Conservation (phyloP, 1,284 basidiomycete genomes). For the Laetiporus sulphureus region DNA sequence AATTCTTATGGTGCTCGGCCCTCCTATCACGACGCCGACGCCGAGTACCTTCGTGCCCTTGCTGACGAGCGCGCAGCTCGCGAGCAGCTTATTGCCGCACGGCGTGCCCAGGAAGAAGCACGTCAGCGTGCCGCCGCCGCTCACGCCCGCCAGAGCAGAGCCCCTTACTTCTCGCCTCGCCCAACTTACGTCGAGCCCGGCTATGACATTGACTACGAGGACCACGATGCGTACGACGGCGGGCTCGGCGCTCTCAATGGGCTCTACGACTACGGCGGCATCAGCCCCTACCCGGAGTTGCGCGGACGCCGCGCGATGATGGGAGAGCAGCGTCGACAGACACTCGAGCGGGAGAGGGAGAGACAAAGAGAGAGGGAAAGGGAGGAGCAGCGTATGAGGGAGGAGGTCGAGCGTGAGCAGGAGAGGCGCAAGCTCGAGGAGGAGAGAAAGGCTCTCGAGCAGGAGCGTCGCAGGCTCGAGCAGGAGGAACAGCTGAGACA, state of each 20-base stretch:
- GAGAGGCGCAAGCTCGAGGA: constrained; percentile 18
- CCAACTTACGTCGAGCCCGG: too few relatives aligned
- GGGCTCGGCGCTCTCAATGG: constrained; percentile 11
- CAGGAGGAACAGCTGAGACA: constrained; percentile 18
- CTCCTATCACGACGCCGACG: constrained; percentile 9
- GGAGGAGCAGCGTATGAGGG: constrained; percentile 9
- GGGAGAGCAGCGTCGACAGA: constrained; percentile 16
- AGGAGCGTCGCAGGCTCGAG: constrained; percentile 15
- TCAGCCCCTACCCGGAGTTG: neutral
- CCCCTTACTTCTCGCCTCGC: constrained; percentile 20
- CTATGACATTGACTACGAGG: too few relatives aligned
- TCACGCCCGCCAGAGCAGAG: constrained; percentile 20
- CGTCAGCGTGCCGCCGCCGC: constrained; percentile 26
- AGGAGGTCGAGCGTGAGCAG: constrained; percentile 13
- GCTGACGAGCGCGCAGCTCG: constrained; percentile 27
- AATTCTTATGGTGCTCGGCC: too few relatives aligned
- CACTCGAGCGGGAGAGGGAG: constrained; percentile 18
- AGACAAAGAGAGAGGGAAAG: too few relatives aligned
- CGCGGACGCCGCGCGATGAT: constrained; percentile 10
- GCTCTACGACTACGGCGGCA: constrained; percentile 11
- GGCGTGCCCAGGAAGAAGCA: constrained; percentile 25
- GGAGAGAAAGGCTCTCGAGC: constrained; percentile 16
- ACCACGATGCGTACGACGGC: constrained; percentile 12
- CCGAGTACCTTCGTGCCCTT: constrained; percentile 23
- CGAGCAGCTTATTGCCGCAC: constrained; percentile 24